A percentile compares a stretch with the other conserved stretches of the same genome.
Conservation (phyloP, 2,329 filamentous ascomycete genomes). For the Aphanoascus verrucosus region DNA sequence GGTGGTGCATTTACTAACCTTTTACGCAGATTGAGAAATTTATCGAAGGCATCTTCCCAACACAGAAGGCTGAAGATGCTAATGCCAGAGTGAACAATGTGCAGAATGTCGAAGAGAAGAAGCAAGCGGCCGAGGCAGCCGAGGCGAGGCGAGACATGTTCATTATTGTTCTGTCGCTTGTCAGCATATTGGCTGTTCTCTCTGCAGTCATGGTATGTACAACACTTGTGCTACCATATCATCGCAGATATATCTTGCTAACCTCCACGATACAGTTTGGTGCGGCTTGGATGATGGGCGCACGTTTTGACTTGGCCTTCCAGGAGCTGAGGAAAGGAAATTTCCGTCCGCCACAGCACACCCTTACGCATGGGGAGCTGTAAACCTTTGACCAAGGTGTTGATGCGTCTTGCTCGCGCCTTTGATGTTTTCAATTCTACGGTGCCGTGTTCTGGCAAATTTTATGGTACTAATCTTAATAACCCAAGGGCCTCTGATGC, state of each 20-base stretch:
- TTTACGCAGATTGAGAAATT: conserved; percentile 71
- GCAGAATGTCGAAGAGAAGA: conserved; percentile 45
- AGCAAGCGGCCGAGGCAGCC: conserved; percentile 38
- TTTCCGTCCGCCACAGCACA: conserved; percentile 30
- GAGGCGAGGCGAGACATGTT: conserved; percentile 43
- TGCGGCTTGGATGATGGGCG: conserved; percentile 67
- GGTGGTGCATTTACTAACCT: conserved; percentile 11
- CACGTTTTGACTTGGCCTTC: conserved; percentile 64
- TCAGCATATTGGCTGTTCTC: conserved; percentile 59
- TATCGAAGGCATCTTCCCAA: conserved; percentile 85
- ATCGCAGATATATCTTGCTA: conserved; percentile 3
- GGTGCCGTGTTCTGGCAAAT: neutral
- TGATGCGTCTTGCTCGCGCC: conserved; percentile 10
- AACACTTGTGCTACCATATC: conserved; percentile 5
- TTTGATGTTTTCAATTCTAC: conserved; percentile 11
- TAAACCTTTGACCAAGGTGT: conserved; percentile 24
- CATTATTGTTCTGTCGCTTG: conserved; percentile 41
- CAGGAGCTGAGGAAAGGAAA: conserved; percentile 44
- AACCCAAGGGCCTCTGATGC: neutral
- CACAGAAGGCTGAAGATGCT: conserved; percentile 57
- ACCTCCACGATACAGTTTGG: conserved; percentile 48
- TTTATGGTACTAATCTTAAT: conserved; percentile 13
- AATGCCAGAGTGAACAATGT: conserved; percentile 38
- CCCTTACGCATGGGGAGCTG: conserved; percentile 35
- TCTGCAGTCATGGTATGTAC: conserved; percentile 66